These are phyloP conservation scores for Chionographis japonica DNA, from an alignment of 106 monocot species.

Conservation along the genomic window DNA sequence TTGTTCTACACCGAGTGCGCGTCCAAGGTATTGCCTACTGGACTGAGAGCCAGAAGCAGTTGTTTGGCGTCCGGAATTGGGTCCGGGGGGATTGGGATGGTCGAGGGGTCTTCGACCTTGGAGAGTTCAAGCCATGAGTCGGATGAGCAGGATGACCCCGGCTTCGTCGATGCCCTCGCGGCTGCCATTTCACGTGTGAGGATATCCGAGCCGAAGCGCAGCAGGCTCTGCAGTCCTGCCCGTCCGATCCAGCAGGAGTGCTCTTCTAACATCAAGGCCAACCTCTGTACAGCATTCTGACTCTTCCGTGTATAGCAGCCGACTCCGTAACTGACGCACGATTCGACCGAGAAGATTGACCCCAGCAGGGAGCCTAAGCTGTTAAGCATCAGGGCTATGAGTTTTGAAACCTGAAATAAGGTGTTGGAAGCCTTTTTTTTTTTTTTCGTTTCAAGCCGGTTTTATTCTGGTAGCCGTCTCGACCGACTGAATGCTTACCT, in stretches of 20 bases:
- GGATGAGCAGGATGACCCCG: constrained; percentile 44
- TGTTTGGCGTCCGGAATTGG: constrained; percentile 15
- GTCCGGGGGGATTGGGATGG: constrained; percentile 8
- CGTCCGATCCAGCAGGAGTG: constrained; percentile 48
- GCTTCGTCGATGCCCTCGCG: constrained; percentile 67
- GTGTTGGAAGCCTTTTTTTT: no score
- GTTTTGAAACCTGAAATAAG: no score
- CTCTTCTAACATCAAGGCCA: constrained; percentile 79
- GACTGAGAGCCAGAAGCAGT: constrained; percentile 11
- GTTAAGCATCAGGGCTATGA: no score
- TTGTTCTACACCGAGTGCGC: constrained; percentile 60
- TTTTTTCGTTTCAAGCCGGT: no score
- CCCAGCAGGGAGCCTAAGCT: no score
- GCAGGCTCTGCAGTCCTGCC: constrained; percentile 54
- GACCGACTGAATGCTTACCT: no score
- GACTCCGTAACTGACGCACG: no score
- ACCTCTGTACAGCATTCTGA: constrained; percentile 92
- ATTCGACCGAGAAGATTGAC: no score
- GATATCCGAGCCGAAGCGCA: constrained; percentile 92
- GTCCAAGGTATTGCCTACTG: constrained; percentile 19
- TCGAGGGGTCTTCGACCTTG: constrained; percentile 2
- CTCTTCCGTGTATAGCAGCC: background rate
- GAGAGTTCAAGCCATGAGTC: constrained; percentile 29
- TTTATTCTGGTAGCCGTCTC: no score
- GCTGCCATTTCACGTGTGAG: constrained; percentile 69